phyloP scores from a whole-genome alignment of 176 grass and related monocot species.

The Guadua angustifolia region DNA sequence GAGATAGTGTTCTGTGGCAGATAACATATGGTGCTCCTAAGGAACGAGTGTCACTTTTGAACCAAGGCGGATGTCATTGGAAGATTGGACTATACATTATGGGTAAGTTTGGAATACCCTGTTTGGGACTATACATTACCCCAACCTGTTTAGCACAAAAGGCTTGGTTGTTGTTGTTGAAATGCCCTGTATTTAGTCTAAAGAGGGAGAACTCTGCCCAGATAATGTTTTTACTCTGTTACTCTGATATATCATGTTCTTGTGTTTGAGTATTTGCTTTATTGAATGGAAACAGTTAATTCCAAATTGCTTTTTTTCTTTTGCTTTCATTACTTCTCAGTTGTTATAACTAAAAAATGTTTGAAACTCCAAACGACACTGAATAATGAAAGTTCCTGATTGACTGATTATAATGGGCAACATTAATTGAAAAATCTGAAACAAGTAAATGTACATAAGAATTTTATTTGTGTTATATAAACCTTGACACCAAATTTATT shows the following conservation, averaged over 20 bases:
- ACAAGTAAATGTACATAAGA: not conserved
- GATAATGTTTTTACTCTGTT: conserved; percentile 2
- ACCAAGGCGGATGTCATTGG: conserved; percentile 56
- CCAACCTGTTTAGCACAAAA: too few relatives aligned
- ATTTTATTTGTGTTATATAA: conserved; percentile 9
- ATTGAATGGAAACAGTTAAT: not conserved
- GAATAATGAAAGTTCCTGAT: not conserved
- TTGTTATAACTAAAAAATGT: not conserved
- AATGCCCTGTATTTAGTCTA: conserved; percentile 5
- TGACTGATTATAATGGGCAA: not conserved
- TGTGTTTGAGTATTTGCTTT: conserved; percentile 19
- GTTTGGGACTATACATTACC: too few relatives aligned
- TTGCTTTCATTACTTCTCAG: not conserved
- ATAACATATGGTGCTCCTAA: conserved; percentile 94
- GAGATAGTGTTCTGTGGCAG: conserved; percentile 49
- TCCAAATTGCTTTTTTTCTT: not conserved
- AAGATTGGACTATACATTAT: conserved; percentile 62
- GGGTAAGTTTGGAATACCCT: conserved; percentile 51
- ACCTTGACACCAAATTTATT: conserved; percentile 28
- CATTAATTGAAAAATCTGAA: not conserved
- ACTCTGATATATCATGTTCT: not conserved
- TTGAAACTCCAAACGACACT: not conserved
- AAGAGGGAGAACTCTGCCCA: not conserved
- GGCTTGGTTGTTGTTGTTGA: too few relatives aligned
- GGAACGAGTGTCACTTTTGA: conserved; percentile 65